Base-by-base conservation (phyloP, 345 rosid species). In the Gossypium mustelinum region DNA sequence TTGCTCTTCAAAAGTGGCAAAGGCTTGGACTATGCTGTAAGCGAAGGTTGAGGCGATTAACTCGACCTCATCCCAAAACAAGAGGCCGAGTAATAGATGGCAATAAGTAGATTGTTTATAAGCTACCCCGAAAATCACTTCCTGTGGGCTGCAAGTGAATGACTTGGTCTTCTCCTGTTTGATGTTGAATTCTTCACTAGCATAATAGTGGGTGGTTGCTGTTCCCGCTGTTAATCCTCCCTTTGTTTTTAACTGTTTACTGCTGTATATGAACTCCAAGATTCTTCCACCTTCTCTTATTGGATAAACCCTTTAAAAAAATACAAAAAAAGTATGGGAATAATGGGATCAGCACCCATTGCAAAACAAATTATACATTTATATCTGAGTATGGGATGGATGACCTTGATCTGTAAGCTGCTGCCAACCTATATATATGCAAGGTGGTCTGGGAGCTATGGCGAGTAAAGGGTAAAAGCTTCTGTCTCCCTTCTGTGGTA, bases 351-450 rank as follows among this genome's bases (percentile, higher is more conserved):
- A 34, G 41, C 41, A 34, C 41, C 7, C 41, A 34, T 34, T 34
- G 41, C 41, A 34, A 34, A 34, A 34, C 41, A 34, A 34, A 11
- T 60, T 25, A n/a, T 12, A 3, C 6, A 25, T 24, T 16, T 14
- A 41, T 66, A n/a, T 43, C 9, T 18, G 50, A 59, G 52, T 65
- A 44, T 14, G 29, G 39, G 51, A 12, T 34, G 13, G 41, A 2
- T 50, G 34, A 89, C 98, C 97, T 91, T 84, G 98, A 89, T 86
- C 97, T 86, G 70, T 91, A 91, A 54, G 97, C 98, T 8, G 97
- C 97, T 56, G 97, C 90, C 69, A 94, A 80, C 76, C 85, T 87
- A 72, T 89, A 89, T 72, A 88, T 88, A 82, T 91, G 86, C 64
- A 92, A 87, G 74, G 97, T 92, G 7, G 95, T 92, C 54, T 81